Conservation (phyloP, 2,329 filamentous ascomycete genomes). For the Rugonectria rugulosa region DNA sequence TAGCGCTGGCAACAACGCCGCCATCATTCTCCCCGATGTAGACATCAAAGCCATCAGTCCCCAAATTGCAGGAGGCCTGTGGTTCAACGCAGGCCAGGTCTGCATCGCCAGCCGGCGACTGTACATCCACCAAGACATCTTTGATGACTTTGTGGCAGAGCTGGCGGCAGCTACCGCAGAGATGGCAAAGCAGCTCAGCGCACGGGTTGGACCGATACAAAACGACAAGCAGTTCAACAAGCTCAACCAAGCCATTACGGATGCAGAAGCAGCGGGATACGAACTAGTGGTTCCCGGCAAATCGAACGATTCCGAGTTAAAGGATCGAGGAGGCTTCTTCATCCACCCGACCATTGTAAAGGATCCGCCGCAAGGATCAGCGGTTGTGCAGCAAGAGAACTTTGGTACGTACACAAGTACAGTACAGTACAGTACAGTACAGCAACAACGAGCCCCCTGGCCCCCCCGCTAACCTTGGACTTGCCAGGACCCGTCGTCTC, state of each 20-base stretch:
- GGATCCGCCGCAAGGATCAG: conserved; percentile 62
- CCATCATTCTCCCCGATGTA: conserved; percentile 64
- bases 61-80: conserved; percentile 53
- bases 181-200: conserved; percentile 6
- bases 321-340: conserved; percentile 62
- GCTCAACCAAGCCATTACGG: conserved; percentile 50
- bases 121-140: conserved; percentile 66
- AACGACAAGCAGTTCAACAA: conserved; percentile 71
- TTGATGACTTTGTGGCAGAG: conserved; percentile 61
- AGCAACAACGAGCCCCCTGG: too few relatives aligned
- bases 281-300: conserved; percentile 39
- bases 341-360: conserved; percentile 66
- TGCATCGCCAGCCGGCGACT: conserved; percentile 54
- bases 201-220: conserved; percentile 59
- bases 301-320: conserved; percentile 28
- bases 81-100: conserved; percentile 60
- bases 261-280: conserved; percentile 49
- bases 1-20: conserved; percentile 66
- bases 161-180: conserved; percentile 42
- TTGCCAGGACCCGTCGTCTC: too few relatives aligned
- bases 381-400: conserved; percentile 61
- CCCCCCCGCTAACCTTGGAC: too few relatives aligned
- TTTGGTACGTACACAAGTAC: conserved; percentile 41
- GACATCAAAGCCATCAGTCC: conserved; percentile 49
- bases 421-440: too few relatives aligned